Base-by-base conservation (phyloP, 139 green algal species). In the Edaphochlamys debaryana region DNA sequence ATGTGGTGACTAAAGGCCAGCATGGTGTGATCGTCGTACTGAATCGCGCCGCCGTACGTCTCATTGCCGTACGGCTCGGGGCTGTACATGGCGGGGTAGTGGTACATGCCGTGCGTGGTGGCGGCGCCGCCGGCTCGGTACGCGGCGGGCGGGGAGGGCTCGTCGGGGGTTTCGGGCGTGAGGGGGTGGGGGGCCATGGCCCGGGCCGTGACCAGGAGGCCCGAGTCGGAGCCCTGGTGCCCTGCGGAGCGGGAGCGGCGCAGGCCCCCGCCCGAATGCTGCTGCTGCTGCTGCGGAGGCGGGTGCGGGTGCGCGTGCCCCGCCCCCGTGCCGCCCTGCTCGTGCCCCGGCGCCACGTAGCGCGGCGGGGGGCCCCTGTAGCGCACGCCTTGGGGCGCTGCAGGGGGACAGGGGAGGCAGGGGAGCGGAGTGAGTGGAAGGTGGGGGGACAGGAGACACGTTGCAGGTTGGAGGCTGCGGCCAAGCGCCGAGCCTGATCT, bases 1-100 rank as follows among this genome's bases (percentile, higher is more conserved):
- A 81, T 71, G 42, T 81, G 60, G 60, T 81, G 60, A 5, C 36
- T 81, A 41, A 81, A 81, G 19, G 75, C 75, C 41, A 81, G 20
- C 7, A 64, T n/a, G 29, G 52, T 13, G 60, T 71, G 69, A 32
- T 71, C 75, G 60, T 81, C 75, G 42, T 63, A 71, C 60, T 72
- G 62, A n/a, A 81, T 71, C 1, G 60, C 42, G 20, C 60, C 75
- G 42, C 60, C 75, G 41, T 71, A 71, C 40, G 4, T 72, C 30
- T 81, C 60, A 30, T 81, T 71, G 75, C 60, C 75, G 41, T 81
- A 72, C 58, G 75, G 75, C 36, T 36, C 40, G n/a, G 60, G 25
- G 3, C 60, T 60, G 75, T 72, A 81, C 4, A 29, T 22, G 15
- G 20, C 54, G 54, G 27, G 19, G 54, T 29, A 30, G 54, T 63